Conservation (phyloP, 345 rosid genomes). For the Hypericum androsaemum region DNA sequence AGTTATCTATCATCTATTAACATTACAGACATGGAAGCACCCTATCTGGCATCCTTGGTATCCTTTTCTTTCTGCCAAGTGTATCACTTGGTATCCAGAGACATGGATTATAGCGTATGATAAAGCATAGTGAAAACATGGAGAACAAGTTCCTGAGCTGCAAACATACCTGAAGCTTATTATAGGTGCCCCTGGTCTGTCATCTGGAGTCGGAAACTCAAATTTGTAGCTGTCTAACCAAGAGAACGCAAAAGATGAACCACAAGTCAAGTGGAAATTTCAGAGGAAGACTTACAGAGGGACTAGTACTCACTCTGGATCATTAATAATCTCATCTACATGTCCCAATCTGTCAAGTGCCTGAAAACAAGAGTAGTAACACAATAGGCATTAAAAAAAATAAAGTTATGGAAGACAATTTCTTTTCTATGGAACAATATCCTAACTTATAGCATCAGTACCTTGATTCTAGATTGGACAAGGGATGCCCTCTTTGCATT, state of each 20-base stretch:
- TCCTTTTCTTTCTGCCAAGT: too few species aligned
- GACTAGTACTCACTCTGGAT: conserved; percentile 73
- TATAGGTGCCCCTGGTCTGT: conserved; percentile 91
- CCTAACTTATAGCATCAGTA: conserved; percentile 15
- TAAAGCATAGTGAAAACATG: conserved; percentile 4
- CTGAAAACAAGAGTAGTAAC: conserved; percentile 20
- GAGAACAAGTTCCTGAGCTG: conserved; percentile 2
- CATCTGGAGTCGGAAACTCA: conserved; percentile 99
- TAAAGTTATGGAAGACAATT: too few species aligned
- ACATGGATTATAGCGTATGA: not conserved
- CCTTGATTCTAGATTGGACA: conserved; percentile 99
- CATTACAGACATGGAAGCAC: too few species aligned
- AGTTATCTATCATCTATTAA: too few species aligned
- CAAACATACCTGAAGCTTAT: conserved; percentile 90
- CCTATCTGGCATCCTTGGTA: too few species aligned
- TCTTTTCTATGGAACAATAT: conserved; percentile 2
- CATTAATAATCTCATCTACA: conserved; percentile 90
- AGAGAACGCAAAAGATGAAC: conserved; percentile 8
- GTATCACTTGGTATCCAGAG: too few species aligned
- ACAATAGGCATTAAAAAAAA: too few species aligned
- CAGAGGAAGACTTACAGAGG: conserved; percentile 3
- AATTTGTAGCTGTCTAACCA: conserved; percentile 77
- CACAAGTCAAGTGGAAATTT: not conserved
- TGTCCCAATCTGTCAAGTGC: conserved; percentile 86
- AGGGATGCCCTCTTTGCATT: conserved; percentile 99